These are phyloP conservation scores for Xylaria acuta DNA, from an alignment of 495 filamentous ascomycete genomes.

Conservation along the genomic window DNA sequence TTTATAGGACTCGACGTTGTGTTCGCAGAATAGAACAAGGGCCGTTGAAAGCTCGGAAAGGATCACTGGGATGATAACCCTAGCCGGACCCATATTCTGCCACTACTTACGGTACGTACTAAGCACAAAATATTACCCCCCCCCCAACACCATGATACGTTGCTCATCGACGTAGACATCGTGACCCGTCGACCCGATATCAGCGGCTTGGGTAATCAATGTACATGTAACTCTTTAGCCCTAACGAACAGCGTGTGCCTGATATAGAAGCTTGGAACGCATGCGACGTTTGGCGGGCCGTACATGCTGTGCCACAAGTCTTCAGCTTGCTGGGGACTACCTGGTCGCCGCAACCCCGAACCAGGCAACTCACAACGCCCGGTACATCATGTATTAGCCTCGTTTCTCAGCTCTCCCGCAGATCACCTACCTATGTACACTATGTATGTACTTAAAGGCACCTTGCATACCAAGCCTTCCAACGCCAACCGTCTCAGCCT, in stretches of 20 bases:
- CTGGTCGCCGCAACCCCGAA: background rate
- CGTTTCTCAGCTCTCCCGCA: constrained; percentile 4
- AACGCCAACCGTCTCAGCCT: constrained; percentile 22
- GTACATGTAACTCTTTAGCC: constrained; percentile 1
- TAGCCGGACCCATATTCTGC: constrained; percentile 12
- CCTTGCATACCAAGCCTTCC: constrained; percentile 27
- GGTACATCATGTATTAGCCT: constrained; percentile 18
- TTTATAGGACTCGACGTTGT: background rate
- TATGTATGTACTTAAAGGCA: constrained; percentile 12
- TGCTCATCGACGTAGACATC: constrained; percentile 16
- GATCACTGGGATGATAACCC: constrained; percentile 21
- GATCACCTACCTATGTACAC: background rate
- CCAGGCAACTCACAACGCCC: constrained; percentile 1
- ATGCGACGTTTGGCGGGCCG: constrained; percentile 14
- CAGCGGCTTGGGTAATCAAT: constrained; percentile 5
- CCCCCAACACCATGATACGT: background rate
- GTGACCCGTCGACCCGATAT: background rate
- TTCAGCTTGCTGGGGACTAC: constrained; percentile 12
- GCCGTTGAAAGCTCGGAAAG: constrained; percentile 20
- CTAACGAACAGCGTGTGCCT: background rate
- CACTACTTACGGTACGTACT: background rate
- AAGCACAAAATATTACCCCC: background rate
- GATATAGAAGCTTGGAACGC: constrained; percentile 25
- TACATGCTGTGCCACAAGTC: constrained; percentile 17
- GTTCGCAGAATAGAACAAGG: constrained; percentile 5